Conservation (phyloP, 2,329 filamentous ascomycete genomes). For the Nemania abortiva region DNA sequence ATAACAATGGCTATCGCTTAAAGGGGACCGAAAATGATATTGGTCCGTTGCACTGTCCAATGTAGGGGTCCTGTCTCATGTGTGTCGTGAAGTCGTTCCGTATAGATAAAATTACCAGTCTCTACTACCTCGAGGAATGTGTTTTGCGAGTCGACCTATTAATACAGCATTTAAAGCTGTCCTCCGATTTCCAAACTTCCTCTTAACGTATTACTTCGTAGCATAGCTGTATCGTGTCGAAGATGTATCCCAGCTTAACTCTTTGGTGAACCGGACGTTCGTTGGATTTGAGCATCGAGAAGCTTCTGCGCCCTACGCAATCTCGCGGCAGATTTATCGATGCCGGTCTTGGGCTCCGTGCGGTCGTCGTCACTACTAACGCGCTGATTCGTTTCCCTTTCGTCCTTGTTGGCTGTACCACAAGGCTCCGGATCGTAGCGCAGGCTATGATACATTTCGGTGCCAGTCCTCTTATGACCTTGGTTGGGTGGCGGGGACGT, state of each 20-base stretch:
- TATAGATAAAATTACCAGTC: background rate
- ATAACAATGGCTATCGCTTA: background rate
- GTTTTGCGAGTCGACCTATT: background rate
- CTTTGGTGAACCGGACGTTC: too few relatives aligned
- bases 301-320: slow-evolving; percentile 33
- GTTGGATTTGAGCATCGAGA: slow-evolving; percentile 18
- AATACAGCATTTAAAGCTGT: slow-evolving; percentile 8
- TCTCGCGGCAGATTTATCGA: slow-evolving; percentile 27
- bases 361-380: slow-evolving; percentile 26
- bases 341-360: slow-evolving; percentile 30
- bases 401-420: slow-evolving; percentile 5
- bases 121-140: background rate
- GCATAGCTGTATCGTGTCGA: background rate
- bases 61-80: background rate
- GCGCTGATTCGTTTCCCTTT: background rate
- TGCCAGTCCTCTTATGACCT: background rate
- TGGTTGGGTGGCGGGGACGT: background rate
- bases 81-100: slow-evolving; percentile 9
- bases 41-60: background rate
- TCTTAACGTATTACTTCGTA: slow-evolving; percentile 1
- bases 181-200: background rate
- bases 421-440: background rate
- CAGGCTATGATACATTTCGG: slow-evolving; percentile 37
- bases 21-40: slow-evolving; percentile 8
- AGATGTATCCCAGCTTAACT: background rate